These are phyloP conservation scores for Hygrophorus pudorinus DNA, from an alignment of 768 basidiomycete genomes.

Conservation along the genomic window DNA sequence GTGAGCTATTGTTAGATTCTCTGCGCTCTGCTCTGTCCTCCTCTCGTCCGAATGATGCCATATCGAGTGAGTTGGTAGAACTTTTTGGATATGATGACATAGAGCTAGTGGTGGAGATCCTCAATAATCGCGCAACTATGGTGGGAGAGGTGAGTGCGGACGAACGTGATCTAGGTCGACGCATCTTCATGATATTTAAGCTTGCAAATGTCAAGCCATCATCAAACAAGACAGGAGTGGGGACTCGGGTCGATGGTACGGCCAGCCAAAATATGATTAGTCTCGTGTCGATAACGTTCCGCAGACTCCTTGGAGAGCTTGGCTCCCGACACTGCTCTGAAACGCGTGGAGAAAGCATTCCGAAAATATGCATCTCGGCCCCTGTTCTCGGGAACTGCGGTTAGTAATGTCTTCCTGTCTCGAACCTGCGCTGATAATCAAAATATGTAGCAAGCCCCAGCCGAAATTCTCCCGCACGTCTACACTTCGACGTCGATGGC, in stretches of 20 bases:
- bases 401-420: conserved; percentile 19
- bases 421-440: background rate
- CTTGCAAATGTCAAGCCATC: background rate
- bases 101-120: conserved; percentile 63
- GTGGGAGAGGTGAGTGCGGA: conserved; percentile 35
- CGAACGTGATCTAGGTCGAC: background rate
- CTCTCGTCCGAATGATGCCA: conserved; percentile 48
- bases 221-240: no score
- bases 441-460: conserved; percentile 33
- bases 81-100: conserved; percentile 79
- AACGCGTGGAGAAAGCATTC: conserved; percentile 52
- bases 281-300: background rate
- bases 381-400: conserved; percentile 47
- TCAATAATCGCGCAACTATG: conserved; percentile 43
- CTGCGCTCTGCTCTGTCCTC: conserved; percentile 36
- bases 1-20: conserved; percentile 19
- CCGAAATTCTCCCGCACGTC: conserved; percentile 76
- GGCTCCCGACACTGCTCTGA: conserved; percentile 32
- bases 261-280: no score
- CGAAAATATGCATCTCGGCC: conserved; percentile 56
- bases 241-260: no score
- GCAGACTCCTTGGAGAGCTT: background rate
- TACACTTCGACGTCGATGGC: conserved; percentile 59
- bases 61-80: conserved; percentile 72
- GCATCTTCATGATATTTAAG: background rate